A percentile compares a stretch with the other conserved stretches of the same genome.
Conservation (phyloP, 805 yeast species). For the Osmozyma mogii region DNA sequence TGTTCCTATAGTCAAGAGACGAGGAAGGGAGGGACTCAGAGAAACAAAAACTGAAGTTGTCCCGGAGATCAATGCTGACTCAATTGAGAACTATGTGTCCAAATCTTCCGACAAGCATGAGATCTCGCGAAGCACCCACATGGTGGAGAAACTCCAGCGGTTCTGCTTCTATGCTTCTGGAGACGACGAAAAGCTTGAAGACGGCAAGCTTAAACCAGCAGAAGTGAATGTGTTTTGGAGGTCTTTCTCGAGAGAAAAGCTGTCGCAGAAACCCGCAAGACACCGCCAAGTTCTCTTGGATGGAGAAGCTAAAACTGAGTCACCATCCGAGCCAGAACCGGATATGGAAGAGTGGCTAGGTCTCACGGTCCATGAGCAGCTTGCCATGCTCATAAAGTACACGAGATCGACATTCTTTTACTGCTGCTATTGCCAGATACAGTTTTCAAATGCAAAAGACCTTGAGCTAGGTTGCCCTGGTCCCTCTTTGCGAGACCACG, state of each 20-base stretch:
- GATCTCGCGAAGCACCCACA: slow-evolving; percentile 4
- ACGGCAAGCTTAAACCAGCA: slow-evolving; percentile 19
- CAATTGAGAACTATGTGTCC: slow-evolving; percentile 3
- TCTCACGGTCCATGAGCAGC: slow-evolving; percentile 1
- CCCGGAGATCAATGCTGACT: not conserved
- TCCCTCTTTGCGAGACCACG: slow-evolving; percentile 1
- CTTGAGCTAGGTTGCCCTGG: slow-evolving; percentile 11
- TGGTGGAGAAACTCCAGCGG: slow-evolving; percentile 27
- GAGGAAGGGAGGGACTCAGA: slow-evolving; percentile 17
- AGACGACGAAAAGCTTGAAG: slow-evolving; percentile 19
- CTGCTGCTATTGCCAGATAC: slow-evolving; percentile 10
- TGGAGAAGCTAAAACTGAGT: slow-evolving; percentile 24
- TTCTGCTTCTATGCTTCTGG: slow-evolving; percentile 36
- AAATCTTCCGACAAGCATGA: no score
- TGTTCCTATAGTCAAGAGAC: slow-evolving; percentile 13
- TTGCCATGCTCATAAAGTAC: slow-evolving; percentile 2
- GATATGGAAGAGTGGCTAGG: no score
- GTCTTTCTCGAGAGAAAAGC: slow-evolving; percentile 11
- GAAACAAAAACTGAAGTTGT: slow-evolving; percentile 2
- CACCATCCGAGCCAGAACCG: no score
- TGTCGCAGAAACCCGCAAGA: slow-evolving; percentile 3
- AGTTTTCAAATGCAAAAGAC: slow-evolving; percentile 5
- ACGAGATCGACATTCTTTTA: slow-evolving; percentile 7
- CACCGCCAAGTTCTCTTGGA: slow-evolving; percentile 17
- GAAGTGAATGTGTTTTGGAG: slow-evolving; percentile 36